These are phyloP conservation scores for Paecilomyces dactylethromorphus DNA, from an alignment of 2,329 filamentous ascomycete genomes.

Conservation along the genomic window DNA sequence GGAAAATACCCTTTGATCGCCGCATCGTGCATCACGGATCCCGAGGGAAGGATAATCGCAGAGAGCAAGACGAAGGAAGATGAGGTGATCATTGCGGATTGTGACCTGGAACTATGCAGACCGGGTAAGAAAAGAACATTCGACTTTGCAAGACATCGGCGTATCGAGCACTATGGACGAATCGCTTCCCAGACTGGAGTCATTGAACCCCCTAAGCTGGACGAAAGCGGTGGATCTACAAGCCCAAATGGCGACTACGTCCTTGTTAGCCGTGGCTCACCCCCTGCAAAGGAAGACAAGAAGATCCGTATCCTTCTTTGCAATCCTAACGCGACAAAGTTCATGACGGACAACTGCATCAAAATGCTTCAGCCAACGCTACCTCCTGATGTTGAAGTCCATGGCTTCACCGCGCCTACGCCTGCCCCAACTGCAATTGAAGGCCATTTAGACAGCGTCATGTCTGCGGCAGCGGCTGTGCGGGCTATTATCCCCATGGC, in stretches of 20 bases:
- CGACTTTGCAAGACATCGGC: constrained; percentile 24
- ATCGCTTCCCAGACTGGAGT: constrained; percentile 23
- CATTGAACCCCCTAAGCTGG: constrained; percentile 32
- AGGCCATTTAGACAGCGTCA: constrained; percentile 43
- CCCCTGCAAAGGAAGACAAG: background rate
- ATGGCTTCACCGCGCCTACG: constrained; percentile 45
- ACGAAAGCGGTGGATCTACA: background rate
- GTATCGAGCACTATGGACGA: constrained; percentile 22
- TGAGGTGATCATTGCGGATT: constrained; percentile 46
- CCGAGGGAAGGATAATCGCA: constrained; percentile 45
- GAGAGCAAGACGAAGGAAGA: constrained; percentile 44
- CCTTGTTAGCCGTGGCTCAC: background rate
- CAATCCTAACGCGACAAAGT: constrained; percentile 43
- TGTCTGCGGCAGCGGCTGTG: constrained; percentile 44
- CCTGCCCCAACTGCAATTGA: constrained; percentile 48
- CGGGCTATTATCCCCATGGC: constrained; percentile 35
- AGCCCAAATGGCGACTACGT: background rate
- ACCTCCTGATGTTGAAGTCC: constrained; percentile 41
- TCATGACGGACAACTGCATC: constrained; percentile 45
- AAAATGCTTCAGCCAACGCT: constrained; percentile 37
- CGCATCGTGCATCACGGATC: constrained; percentile 43
- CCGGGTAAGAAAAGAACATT: constrained; percentile 43
- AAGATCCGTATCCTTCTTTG: constrained; percentile 37
- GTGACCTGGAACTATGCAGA: constrained; percentile 43
- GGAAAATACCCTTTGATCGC: constrained; percentile 44